Conservation (phyloP, 1,139 yeast species). For the Meyerozyma carpophila region DNA sequence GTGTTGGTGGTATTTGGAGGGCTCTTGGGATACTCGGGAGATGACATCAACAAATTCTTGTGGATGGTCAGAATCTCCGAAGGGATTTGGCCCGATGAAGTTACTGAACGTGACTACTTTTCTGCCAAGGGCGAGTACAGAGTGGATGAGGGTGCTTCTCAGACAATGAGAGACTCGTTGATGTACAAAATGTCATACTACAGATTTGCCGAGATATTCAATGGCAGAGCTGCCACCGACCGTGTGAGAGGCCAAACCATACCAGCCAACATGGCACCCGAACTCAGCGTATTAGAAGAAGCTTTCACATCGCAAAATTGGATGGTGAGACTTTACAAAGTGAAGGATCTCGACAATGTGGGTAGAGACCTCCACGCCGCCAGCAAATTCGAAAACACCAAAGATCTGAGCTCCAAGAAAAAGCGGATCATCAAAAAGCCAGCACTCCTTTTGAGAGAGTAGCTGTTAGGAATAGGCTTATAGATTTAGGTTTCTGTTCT, state of each 20-base stretch:
- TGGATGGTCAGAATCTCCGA: slow-evolving; percentile 99
- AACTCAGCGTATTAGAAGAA: slow-evolving; percentile 79
- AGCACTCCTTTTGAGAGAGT: slow-evolving; percentile 42
- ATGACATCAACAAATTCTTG: slow-evolving; percentile 91
- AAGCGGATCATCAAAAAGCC: slow-evolving; percentile 48
- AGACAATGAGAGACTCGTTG: slow-evolving; percentile 80
- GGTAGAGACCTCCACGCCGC: slow-evolving; percentile 69
- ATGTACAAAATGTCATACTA: slow-evolving; percentile 95
- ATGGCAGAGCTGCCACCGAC: slow-evolving; percentile 68
- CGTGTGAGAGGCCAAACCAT: slow-evolving; percentile 84
- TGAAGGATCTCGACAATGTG: slow-evolving; percentile 80
- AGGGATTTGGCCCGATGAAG: slow-evolving; percentile 99
- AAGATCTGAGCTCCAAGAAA: slow-evolving; percentile 30
- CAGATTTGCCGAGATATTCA: slow-evolving; percentile 71
- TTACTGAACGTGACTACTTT: slow-evolving; percentile 79
- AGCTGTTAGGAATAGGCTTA: slow-evolving; percentile 1
- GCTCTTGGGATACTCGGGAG: slow-evolving; percentile 88
- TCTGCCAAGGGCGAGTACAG: slow-evolving; percentile 83
- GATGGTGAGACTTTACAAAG: slow-evolving; percentile 92
- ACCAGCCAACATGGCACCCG: slow-evolving; percentile 50
- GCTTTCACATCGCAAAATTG: slow-evolving; percentile 95
- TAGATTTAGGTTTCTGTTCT: background rate
- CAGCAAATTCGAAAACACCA: slow-evolving; percentile 37
- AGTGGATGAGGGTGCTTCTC: slow-evolving; percentile 76
- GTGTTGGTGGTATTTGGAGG: slow-evolving; percentile 94